These are phyloP conservation scores for Beverwykella pulmonaria DNA, from an alignment of 495 filamentous ascomycete species.

Conservation along the genomic window DNA sequence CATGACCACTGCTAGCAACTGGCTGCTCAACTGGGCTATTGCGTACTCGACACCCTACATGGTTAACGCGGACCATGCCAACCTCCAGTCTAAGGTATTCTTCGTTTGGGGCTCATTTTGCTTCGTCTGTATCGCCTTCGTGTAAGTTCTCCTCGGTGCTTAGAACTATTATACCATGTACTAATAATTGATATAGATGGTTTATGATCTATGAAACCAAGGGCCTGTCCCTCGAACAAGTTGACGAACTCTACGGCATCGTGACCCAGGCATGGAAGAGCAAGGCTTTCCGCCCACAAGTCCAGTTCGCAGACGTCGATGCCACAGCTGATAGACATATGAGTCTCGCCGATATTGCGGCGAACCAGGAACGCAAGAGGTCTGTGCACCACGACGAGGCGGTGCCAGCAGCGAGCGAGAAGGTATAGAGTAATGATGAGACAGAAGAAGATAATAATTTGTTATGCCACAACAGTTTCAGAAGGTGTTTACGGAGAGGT, in stretches of 20 bases:
- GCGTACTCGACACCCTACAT: conserved; percentile 50
- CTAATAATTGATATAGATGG: conserved; percentile 6
- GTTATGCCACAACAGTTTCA: too few relatives aligned
- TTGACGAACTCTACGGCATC: conserved; percentile 48
- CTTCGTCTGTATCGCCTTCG: conserved; percentile 46
- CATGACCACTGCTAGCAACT: conserved; percentile 48
- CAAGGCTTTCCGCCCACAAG: conserved; percentile 38
- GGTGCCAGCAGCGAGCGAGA: conserved; percentile 8
- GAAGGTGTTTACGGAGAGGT: too few relatives aligned
- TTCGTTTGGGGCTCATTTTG: conserved; percentile 48
- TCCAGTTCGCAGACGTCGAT: conserved; percentile 39
- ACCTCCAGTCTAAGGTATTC: conserved; percentile 48
- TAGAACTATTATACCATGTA: neutral
- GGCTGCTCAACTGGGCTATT: conserved; percentile 51
- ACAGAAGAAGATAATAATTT: too few relatives aligned
- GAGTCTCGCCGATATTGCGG: conserved; percentile 34
- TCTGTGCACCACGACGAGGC: conserved; percentile 25
- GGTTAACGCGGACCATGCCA: conserved; percentile 45
- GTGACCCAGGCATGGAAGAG: conserved; percentile 43
- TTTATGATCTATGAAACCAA: conserved; percentile 51
- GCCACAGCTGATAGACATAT: conserved; percentile 3
- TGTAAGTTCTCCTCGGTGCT: conserved; percentile 29
- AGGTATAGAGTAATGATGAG: conserved; percentile 10
- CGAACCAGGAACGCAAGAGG: conserved; percentile 34
- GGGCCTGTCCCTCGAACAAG: conserved; percentile 46